Percentiles rank a stretch among this genome's conserved stretches.
phyloP scores from a whole-genome alignment of 495 filamentous ascomycete genomes.

The Neurospora tetraspora region DNA sequence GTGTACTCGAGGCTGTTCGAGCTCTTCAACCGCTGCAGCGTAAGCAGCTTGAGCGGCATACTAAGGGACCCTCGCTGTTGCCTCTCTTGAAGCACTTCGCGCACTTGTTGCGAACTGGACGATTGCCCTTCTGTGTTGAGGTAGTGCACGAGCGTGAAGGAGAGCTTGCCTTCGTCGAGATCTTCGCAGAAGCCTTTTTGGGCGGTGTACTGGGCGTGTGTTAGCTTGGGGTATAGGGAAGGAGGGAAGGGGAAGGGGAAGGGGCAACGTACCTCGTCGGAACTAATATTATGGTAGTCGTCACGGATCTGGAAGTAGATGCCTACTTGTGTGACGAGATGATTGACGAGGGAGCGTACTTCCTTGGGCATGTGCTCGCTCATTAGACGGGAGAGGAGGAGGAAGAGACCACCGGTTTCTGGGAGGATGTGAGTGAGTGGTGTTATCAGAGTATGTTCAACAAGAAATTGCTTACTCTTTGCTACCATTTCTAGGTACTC shows the following conservation, averaged over 20 bases:
- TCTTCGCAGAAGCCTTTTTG: slow-evolving; percentile 49
- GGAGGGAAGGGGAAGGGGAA: neutral
- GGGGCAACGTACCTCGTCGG: slow-evolving; percentile 3
- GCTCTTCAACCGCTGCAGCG: neutral
- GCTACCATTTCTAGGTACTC: slow-evolving; percentile 90
- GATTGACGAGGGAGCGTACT: slow-evolving; percentile 34
- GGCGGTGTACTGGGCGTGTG: slow-evolving; percentile 25
- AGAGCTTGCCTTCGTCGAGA: slow-evolving; percentile 49
- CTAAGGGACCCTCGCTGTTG: neutral
- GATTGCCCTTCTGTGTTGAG: neutral
- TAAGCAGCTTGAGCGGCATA: neutral
- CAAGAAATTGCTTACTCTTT: slow-evolving; percentile 37
- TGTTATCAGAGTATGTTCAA: neutral
- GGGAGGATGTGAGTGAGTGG: neutral
- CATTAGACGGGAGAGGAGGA: slow-evolving; percentile 74
- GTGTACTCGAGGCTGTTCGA: neutral
- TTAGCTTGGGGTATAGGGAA: neutral
- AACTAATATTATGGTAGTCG: slow-evolving; percentile 69
- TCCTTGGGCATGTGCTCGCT: slow-evolving; percentile 56
- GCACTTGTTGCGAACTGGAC: neutral
- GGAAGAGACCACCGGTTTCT: slow-evolving; percentile 76
- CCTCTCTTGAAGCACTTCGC: neutral
- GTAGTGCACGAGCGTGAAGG: slow-evolving; percentile 37
- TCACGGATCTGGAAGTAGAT: slow-evolving; percentile 82
- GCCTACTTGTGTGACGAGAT: slow-evolving; percentile 67